Percentiles rank a stretch among this genome's conserved stretches.
These are phyloP conservation scores for Neofusicoccum sp. DNA, from an alignment of 2,329 filamentous ascomycete species.

Conservation along the genomic window DNA sequence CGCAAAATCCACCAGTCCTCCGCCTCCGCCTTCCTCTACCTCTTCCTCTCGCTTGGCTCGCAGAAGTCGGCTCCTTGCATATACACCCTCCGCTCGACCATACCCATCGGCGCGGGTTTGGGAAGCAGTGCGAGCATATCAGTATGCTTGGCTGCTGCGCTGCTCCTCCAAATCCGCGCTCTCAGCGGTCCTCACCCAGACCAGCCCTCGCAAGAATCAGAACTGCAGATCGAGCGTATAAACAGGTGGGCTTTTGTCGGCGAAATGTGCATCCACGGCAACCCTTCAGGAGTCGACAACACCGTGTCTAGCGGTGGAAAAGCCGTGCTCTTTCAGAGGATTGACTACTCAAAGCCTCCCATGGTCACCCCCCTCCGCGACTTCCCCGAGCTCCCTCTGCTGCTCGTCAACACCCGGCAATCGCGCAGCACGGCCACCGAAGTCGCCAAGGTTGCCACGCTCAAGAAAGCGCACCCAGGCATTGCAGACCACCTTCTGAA, in stretches of 20 bases:
- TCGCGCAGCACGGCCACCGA: slow-evolving; percentile 81
- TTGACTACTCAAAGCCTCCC: slow-evolving; percentile 74
- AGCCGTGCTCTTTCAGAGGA: slow-evolving; percentile 84
- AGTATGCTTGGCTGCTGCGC: slow-evolving; percentile 80
- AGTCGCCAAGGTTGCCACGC: slow-evolving; percentile 77
- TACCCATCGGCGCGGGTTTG: slow-evolving; percentile 86
- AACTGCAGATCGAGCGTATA: slow-evolving; percentile 87
- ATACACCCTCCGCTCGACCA: slow-evolving; percentile 89
- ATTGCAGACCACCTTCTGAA: slow-evolving; percentile 80
- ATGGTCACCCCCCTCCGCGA: slow-evolving; percentile 73
- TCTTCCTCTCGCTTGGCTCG: slow-evolving; percentile 83
- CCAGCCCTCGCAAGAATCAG: slow-evolving; percentile 83
- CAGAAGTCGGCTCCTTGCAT: slow-evolving; percentile 76
- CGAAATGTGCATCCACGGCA: slow-evolving; percentile 96
- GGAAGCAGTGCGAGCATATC: slow-evolving; percentile 93
- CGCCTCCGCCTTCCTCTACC: slow-evolving; percentile 83
- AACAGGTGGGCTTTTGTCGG: slow-evolving; percentile 97
- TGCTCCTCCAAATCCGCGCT: slow-evolving; percentile 84
- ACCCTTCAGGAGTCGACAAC: slow-evolving; percentile 95
- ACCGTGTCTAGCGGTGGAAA: slow-evolving; percentile 93
- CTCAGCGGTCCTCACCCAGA: slow-evolving; percentile 89
- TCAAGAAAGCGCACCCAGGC: slow-evolving; percentile 70
- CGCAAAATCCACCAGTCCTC: slow-evolving; percentile 83
- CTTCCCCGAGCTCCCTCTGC: slow-evolving; percentile 87
- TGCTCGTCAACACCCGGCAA: slow-evolving; percentile 87